These are phyloP conservation scores for Turritis glabra DNA, from an alignment of 345 rosid species.

Conservation along the genomic window DNA sequence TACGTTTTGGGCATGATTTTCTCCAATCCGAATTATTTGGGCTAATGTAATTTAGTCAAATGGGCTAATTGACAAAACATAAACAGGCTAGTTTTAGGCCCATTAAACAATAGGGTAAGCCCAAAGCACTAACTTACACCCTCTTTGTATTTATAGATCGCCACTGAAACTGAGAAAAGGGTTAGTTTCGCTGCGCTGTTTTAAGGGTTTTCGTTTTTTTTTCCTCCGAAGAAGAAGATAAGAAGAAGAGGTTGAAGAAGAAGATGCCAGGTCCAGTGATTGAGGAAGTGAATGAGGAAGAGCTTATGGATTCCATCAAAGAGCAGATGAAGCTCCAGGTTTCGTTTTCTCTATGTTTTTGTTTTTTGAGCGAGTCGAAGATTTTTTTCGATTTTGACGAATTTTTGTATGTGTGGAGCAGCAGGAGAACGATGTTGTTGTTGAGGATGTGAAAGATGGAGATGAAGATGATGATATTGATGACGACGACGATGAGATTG, in stretches of 20 bases:
- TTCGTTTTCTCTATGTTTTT: not conserved
- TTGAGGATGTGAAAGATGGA: slow-evolving; percentile 80
- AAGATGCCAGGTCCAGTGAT: slow-evolving; percentile 41
- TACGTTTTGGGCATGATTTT: not conserved
- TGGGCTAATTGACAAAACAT: not conserved
- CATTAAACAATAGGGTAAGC: not conserved
- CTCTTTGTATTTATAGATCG: slow-evolving; percentile 13
- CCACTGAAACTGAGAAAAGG: slow-evolving; percentile 16
- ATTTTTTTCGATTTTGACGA: not conserved
- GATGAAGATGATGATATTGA: slow-evolving; percentile 73
- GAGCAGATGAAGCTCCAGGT: slow-evolving; percentile 42
- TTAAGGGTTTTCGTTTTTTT: slow-evolving; percentile 18
- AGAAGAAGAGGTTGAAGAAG: slow-evolving; percentile 2
- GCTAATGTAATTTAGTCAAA: not conserved
- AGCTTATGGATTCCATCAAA: slow-evolving; percentile 36
- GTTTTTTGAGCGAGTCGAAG: not conserved
- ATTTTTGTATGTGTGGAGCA: slow-evolving; percentile 1
- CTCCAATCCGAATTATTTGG: not conserved
- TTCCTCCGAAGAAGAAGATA: not conserved
- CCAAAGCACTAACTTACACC: slow-evolving; percentile 10
- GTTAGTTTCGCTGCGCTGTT: slow-evolving; percentile 29
- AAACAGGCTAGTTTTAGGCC: not conserved
- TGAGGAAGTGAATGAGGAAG: slow-evolving; percentile 23
- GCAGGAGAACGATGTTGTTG: slow-evolving; percentile 38
- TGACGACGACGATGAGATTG: slow-evolving; percentile 64